These are phyloP conservation scores for Candida michaelii DNA, from an alignment of 805 yeast genomes.

Conservation along the genomic window DNA sequence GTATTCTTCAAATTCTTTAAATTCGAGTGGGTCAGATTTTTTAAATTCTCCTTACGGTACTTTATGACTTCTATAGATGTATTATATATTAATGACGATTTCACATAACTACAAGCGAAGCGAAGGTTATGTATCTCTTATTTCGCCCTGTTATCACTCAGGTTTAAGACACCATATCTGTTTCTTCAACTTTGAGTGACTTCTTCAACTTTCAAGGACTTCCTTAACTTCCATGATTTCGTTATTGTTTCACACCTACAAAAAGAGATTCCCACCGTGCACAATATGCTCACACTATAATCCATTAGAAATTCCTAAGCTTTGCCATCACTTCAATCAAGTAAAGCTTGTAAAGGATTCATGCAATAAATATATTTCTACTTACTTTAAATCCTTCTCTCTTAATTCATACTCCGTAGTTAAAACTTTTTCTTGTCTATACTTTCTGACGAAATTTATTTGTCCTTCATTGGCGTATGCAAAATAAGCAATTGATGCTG, in stretches of 20 bases:
- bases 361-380: conserved; percentile 2
- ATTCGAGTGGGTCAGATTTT: not conserved
- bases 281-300: too few relatives aligned
- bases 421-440: conserved; percentile 36
- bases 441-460: conserved; percentile 28
- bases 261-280: too few relatives aligned
- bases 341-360: too few relatives aligned
- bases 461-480: conserved; percentile 44
- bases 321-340: too few relatives aligned
- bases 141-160: too few relatives aligned
- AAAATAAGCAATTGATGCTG: conserved; percentile 34
- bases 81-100: not conserved
- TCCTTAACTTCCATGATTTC: too few relatives aligned
- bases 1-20: not conserved
- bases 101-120: too few relatives aligned
- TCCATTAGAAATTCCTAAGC: not conserved
- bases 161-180: too few relatives aligned
- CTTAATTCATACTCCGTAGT: conserved; percentile 43
- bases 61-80: conserved; percentile 1
- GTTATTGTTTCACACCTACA: too few relatives aligned
- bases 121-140: too few relatives aligned
- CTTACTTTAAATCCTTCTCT: conserved; percentile 38
- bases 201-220: too few relatives aligned
- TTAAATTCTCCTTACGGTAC: conserved; percentile 1
- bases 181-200: too few relatives aligned